Evolutionary conservation across 1,284 basidiomycete species (phyloP).

Genomic region (Hypsizygus ulmarius): DNA sequence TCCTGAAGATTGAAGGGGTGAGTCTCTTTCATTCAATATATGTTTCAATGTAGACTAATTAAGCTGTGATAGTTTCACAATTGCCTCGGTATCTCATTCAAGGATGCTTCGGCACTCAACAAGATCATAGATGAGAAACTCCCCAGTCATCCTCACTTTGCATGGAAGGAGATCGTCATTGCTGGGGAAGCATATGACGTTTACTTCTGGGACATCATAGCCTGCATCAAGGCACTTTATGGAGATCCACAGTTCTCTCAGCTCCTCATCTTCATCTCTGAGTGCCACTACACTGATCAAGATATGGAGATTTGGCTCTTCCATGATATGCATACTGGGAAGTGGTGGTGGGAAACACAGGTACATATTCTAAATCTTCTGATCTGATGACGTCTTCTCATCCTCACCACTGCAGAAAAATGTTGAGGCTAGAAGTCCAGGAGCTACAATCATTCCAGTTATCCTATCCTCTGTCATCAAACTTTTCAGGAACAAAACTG

Average conservation of each 20-base stretch:
- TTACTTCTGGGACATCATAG: slow-evolving; percentile 23
- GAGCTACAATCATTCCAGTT: slow-evolving; percentile 39
- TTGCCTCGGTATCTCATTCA: slow-evolving; percentile 19
- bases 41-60: too few species aligned
- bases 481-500: slow-evolving; percentile 35
- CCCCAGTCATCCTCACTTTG: slow-evolving; percentile 20
- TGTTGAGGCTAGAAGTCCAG: slow-evolving; percentile 27
- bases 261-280: not conserved
- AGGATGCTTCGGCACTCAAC: slow-evolving; percentile 21
- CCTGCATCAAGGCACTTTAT: slow-evolving; percentile 27
- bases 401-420: slow-evolving; percentile 20
- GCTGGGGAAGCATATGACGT: slow-evolving; percentile 25
- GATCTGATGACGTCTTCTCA: not conserved
- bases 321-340: slow-evolving; percentile 25
- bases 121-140: slow-evolving; percentile 23
- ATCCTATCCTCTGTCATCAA: slow-evolving; percentile 29
- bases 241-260: slow-evolving; percentile 23
- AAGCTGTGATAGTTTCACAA: not conserved
- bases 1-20: slow-evolving; percentile 25
- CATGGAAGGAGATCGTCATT: slow-evolving; percentile 18
- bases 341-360: slow-evolving; percentile 27
- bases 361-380: slow-evolving; percentile 2
- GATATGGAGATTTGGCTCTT: slow-evolving; percentile 16
- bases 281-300: slow-evolving; percentile 11
- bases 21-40: not conserved